Percentiles rank a stretch among this genome's conserved stretches.
These are phyloP conservation scores for Picea sitchensis DNA, from an alignment of 75 land plant genomes.

Conservation along the genomic window DNA sequence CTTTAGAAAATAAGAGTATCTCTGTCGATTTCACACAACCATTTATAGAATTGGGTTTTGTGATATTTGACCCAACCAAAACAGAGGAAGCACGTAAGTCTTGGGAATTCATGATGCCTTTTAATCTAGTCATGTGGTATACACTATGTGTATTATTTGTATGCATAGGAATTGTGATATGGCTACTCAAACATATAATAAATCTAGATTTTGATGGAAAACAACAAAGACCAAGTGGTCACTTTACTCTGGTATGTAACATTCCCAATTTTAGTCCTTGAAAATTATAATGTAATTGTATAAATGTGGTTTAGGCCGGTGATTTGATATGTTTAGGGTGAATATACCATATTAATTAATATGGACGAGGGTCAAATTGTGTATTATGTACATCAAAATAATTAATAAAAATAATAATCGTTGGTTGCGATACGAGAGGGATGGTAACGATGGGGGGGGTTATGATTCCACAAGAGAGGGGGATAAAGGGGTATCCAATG, in stretches of 20 bases:
- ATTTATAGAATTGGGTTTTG: slow-evolving; percentile 9
- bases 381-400: too few species aligned
- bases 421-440: too few species aligned
- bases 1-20: slow-evolving; percentile 5
- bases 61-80: slow-evolving; percentile 8
- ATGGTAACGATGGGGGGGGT: too few species aligned
- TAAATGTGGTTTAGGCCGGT: too few species aligned
- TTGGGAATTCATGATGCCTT: slow-evolving; percentile 51
- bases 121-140: slow-evolving; percentile 32
- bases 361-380: too few species aligned
- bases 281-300: too few species aligned
- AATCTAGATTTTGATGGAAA: slow-evolving; percentile 41
- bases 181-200: slow-evolving; percentile 31
- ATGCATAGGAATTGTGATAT: slow-evolving; percentile 32
- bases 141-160: slow-evolving; percentile 34
- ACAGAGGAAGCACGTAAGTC: slow-evolving; percentile 9
- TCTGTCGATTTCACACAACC: slow-evolving; percentile 28
- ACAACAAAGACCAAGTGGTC: slow-evolving; percentile 20
- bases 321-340: too few species aligned
- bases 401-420: too few species aligned
- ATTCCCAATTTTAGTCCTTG: too few species aligned
- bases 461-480: too few species aligned
- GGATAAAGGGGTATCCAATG: too few species aligned
- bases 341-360: too few species aligned
- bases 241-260: slow-evolving; percentile 20